Evolutionary conservation across 305 asterid species (phyloP).

Genomic region (Rubia balearica): DNA sequence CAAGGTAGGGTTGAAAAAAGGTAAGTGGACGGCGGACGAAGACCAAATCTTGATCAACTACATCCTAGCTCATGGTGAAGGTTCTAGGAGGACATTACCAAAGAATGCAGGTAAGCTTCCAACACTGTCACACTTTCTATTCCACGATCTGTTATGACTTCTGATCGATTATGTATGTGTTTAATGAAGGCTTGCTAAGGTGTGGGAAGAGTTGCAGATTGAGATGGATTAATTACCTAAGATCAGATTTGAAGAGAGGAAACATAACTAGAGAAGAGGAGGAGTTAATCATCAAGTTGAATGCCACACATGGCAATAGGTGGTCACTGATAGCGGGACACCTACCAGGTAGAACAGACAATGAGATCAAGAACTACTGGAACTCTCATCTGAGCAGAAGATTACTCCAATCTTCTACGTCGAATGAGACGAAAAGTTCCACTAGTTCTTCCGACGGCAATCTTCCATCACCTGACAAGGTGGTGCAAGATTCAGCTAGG

Average conservation of each 20-base stretch:
- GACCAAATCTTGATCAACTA: constrained; percentile 53
- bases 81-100: constrained; percentile 84
- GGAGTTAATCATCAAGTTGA: constrained; percentile 50
- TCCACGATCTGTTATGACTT: background rate
- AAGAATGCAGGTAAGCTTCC: constrained; percentile 62
- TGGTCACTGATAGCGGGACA: constrained; percentile 73
- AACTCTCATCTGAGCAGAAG: constrained; percentile 69
- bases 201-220: constrained; percentile 90
- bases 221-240: constrained; percentile 80
- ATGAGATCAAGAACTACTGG: constrained; percentile 83
- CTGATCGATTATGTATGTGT: background rate
- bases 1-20: constrained; percentile 69
- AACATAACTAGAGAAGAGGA: constrained; percentile 55
- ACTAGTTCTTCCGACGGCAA: background rate
- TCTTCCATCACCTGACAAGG: constrained; percentile 16
- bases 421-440: constrained; percentile 10
- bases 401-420: constrained; percentile 27
- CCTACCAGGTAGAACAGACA: constrained; percentile 89
- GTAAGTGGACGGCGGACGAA: constrained; percentile 86
- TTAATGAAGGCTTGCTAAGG: constrained; percentile 49
- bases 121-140: background rate
- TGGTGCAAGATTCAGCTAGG: constrained; percentile 7
- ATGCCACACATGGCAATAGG: constrained; percentile 77
- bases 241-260: constrained; percentile 80
- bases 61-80: constrained; percentile 65